A percentile compares a stretch with the other conserved stretches of the same genome.
Conservation (phyloP, 768 basidiomycete species). For the Hydnomerulius pinastri region DNA sequence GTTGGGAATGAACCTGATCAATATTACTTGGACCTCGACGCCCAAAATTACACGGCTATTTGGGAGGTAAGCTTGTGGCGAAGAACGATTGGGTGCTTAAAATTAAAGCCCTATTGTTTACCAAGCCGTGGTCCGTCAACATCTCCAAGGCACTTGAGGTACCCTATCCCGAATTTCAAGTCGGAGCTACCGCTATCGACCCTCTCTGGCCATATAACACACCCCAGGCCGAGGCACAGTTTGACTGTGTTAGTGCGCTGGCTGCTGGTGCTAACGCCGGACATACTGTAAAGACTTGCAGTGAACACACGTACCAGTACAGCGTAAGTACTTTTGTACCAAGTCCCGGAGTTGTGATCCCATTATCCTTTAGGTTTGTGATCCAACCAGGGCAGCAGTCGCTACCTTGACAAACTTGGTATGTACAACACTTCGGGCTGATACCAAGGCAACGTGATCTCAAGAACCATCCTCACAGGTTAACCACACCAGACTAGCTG, state of each 20-base stretch:
- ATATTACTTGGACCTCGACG: slow-evolving; percentile 40
- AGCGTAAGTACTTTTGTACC: slow-evolving; percentile 37
- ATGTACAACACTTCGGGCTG: slow-evolving; percentile 5
- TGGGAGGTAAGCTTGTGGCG: slow-evolving; percentile 41
- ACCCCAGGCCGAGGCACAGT: slow-evolving; percentile 33
- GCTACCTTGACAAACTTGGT: slow-evolving; percentile 54
- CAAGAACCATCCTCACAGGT: slow-evolving; percentile 34
- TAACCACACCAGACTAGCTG: slow-evolving; percentile 52
- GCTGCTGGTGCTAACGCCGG: slow-evolving; percentile 46
- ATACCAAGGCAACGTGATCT: background rate
- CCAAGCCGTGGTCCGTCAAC: slow-evolving; percentile 50
- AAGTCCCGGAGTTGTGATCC: slow-evolving; percentile 42
- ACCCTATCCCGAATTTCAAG: slow-evolving; percentile 43
- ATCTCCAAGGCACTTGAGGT: slow-evolving; percentile 43
- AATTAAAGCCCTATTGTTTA: background rate
- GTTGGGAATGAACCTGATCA: slow-evolving; percentile 61
- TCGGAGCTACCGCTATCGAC: slow-evolving; percentile 52
- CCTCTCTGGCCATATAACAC: slow-evolving; percentile 53
- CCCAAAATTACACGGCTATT: slow-evolving; percentile 43
- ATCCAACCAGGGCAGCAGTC: slow-evolving; percentile 37
- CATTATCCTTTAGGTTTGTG: slow-evolving; percentile 8
- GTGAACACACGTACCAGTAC: slow-evolving; percentile 58
- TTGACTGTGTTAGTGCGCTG: slow-evolving; percentile 52
- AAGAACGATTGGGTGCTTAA: background rate
- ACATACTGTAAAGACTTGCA: slow-evolving; percentile 47